Conservation (phyloP, 139 green algal genomes). For the Chlamydomonas eustigma region DNA sequence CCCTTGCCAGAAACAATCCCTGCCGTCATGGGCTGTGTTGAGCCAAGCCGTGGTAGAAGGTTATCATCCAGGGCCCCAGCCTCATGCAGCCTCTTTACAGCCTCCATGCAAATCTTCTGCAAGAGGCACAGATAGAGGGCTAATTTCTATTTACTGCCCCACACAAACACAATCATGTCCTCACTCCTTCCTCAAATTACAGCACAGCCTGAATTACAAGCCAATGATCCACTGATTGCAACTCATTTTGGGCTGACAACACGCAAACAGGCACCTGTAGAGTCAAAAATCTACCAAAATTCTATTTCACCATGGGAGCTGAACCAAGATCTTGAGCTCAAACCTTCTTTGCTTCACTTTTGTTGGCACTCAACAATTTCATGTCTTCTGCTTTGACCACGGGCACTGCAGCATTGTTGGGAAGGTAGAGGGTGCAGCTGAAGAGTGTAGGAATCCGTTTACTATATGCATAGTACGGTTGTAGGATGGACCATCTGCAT, state of each 20-base stretch:
- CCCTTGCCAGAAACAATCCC: too few species aligned
- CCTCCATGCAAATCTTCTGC: background rate
- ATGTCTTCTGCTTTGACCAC: background rate
- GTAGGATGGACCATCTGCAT: background rate
- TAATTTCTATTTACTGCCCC: too few species aligned
- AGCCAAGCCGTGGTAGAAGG: background rate
- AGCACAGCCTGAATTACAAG: too few species aligned
- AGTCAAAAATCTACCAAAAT: background rate
- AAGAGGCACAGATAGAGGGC: background rate
- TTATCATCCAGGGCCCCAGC: constrained; percentile 1
- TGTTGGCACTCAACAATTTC: background rate
- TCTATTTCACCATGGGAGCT: background rate
- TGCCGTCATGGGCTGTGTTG: too few species aligned
- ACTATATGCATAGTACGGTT: background rate
- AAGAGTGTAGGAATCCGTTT: too few species aligned
- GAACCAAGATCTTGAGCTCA: too few species aligned
- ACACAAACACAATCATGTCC: too few species aligned
- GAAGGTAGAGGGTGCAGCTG: background rate
- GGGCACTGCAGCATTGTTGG: background rate
- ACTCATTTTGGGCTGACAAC: too few species aligned
- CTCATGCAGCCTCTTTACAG: constrained; percentile 1
- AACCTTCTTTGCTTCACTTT: background rate
- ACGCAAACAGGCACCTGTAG: background rate
- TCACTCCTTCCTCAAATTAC: too few species aligned
- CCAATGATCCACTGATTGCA: too few species aligned